Conservation (phyloP, 352 stramenopile genomes). For the Aphanomyces cochlioides region DNA sequence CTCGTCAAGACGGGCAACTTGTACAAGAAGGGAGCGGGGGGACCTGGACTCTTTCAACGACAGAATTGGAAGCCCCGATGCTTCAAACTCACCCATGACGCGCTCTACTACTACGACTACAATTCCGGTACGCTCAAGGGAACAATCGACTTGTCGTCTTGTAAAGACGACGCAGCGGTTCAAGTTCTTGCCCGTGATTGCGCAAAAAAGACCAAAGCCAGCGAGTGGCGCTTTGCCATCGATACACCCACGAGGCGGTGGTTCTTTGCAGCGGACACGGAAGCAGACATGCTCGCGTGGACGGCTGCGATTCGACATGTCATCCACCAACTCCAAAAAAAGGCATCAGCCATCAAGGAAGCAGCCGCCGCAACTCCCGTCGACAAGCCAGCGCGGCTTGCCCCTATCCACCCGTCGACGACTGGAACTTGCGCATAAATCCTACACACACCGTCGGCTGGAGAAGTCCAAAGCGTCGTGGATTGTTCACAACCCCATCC, state of each 20-base stretch:
- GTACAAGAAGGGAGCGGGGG: constrained; percentile 24
- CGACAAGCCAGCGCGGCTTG: too few species aligned
- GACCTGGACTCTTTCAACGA: constrained; percentile 40
- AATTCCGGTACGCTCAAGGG: constrained; percentile 40
- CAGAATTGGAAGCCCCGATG: constrained; percentile 53
- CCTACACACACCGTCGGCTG: too few species aligned
- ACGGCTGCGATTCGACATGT: neutral
- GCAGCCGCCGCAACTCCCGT: too few species aligned
- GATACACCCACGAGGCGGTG: constrained; percentile 37
- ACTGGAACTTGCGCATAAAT: too few species aligned
- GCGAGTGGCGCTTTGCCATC: constrained; percentile 48
- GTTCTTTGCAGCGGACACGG: constrained; percentile 39
- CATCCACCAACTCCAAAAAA: neutral
- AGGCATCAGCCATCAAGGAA: too few species aligned
- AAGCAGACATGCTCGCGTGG: constrained; percentile 20
- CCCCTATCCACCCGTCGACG: too few species aligned
- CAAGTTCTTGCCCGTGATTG: constrained; percentile 44
- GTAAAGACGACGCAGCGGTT: constrained; percentile 35
- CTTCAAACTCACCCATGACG: constrained; percentile 41
- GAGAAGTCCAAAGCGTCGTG: too few species aligned
- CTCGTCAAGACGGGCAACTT: constrained; percentile 45
- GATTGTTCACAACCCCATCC: too few species aligned
- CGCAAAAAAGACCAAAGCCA: constrained; percentile 34
- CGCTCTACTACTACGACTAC: constrained; percentile 40
- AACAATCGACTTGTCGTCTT: constrained; percentile 36